Percentiles rank a stretch among this genome's conserved stretches.
phyloP scores from a whole-genome alignment of 2,329 filamentous ascomycete genomes.

The Colletotrichum incanum region DNA sequence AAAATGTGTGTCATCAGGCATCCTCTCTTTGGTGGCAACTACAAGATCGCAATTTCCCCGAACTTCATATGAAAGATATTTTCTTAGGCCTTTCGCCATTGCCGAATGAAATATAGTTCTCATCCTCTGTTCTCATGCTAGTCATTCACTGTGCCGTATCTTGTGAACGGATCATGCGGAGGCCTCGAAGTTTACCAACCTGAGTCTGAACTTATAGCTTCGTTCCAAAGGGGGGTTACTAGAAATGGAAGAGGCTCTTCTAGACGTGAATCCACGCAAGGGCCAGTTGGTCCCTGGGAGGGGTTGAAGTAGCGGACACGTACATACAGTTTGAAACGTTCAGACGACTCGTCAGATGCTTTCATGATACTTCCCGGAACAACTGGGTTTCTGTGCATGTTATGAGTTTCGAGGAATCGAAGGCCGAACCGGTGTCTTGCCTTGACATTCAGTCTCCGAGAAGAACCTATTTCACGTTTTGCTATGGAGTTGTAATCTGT shows the following conservation, averaged over 20 bases:
- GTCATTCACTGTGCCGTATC: background rate
- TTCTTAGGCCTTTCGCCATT: too few species aligned
- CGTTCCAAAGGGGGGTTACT: background rate
- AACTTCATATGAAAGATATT: too few species aligned
- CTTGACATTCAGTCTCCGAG: background rate
- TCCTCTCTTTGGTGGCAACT: background rate
- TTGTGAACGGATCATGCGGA: background rate
- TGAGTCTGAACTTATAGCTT: too few species aligned
- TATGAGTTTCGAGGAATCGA: background rate
- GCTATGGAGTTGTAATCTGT: background rate
- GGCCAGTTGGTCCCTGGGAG: background rate
- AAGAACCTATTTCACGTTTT: background rate
- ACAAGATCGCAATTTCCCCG: too few species aligned
- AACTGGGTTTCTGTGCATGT: background rate
- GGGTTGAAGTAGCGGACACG: background rate
- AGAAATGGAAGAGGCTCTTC: background rate
- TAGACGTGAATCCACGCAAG: background rate
- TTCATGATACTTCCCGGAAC: background rate
- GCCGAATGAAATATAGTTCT: too few species aligned
- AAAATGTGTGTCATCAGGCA: background rate
- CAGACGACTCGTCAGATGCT: slow-evolving; percentile 13
- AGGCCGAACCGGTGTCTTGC: background rate
- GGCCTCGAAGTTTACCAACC: background rate
- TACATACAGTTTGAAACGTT: background rate
- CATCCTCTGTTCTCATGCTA: too few species aligned